Evolutionary conservation across 129 eudicot species (phyloP), one percentile per base, ranked within the genome.

Genomic region (Centaurea solstitialis): DNA sequence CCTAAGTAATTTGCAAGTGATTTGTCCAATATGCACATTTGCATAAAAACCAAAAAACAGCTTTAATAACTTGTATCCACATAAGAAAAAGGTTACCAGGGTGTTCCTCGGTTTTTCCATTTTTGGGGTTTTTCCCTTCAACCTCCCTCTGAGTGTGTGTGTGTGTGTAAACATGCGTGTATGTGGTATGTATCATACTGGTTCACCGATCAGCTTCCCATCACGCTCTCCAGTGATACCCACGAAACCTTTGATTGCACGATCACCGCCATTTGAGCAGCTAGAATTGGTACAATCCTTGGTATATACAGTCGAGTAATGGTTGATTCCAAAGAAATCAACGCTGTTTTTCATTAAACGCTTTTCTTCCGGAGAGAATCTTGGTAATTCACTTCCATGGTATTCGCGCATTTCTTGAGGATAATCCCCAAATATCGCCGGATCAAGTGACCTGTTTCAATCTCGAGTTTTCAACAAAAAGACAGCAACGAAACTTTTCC

Each of bases 291-390:
- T 71, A 75, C 99, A 94, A 76, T 92, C 99, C 81, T 89, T 88
- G 40, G 94, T 86, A 79, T 90, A 95, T 3, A 91, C 70, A 53
- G 91, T 80, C 13, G 93, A 82, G 69, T 92, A 92, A 81, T 95
- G 97, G 75, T 95, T 95, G 37, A 95, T 86, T 45, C 98, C 98
- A 4, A 95, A 85, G 50, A 90, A 95, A 66, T 95, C 99, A 6
- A 89, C 69, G 76, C 91, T 91, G 28, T 83, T 87, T 68, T 68
- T 87, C 80, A 95, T 77, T 7, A 77, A 80, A 9, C 20, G 41
- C n/a, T 12, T 86, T 82, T 95, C 99, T 76, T 89, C 97, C 1
- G 18, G 15, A 6, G 92, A 77, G 85, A 95, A 95, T 23, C 22
- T 77, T 17, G 98, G 99, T 62, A 95, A 72, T 68, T 95, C 76